Evolutionary conservation across 1,284 basidiomycete genomes (phyloP).

Genomic region (Phenoliferia sp.): DNA sequence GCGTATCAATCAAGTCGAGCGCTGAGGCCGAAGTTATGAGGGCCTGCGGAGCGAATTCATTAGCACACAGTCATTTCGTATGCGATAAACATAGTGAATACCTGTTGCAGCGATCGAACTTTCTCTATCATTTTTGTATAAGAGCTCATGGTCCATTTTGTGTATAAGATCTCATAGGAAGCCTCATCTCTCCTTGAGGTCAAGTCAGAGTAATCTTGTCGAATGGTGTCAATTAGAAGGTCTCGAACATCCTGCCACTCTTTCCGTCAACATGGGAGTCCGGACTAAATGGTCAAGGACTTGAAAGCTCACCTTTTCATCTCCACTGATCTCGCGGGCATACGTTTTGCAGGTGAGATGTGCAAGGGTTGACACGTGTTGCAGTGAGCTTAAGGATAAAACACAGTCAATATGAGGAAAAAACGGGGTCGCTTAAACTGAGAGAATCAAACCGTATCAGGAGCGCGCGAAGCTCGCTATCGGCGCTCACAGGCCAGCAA

Average conservation of each 20-base stretch:
- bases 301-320: slow-evolving; percentile 33
- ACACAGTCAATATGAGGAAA: too few relatives aligned
- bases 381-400: slow-evolving; percentile 39
- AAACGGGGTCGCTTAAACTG: too few relatives aligned
- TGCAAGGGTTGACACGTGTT: slow-evolving; percentile 40
- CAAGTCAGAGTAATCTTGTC: slow-evolving; percentile 41
- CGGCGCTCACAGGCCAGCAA: slow-evolving; percentile 40
- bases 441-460: too few relatives aligned
- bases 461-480: slow-evolving; percentile 42
- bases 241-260: slow-evolving; percentile 37
- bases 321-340: slow-evolving; percentile 40
- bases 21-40: slow-evolving; percentile 41
- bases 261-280: not conserved
- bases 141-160: slow-evolving; percentile 40
- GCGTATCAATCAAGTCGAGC: slow-evolving; percentile 27
- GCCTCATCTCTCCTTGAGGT: slow-evolving; percentile 35
- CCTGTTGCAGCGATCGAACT: slow-evolving; percentile 38
- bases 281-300: too few relatives aligned
- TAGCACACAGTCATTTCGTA: too few relatives aligned
- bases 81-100: not conserved
- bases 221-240: slow-evolving; percentile 38
- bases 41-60: slow-evolving; percentile 9
- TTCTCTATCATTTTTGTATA: slow-evolving; percentile 37
- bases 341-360: slow-evolving; percentile 42
- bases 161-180: slow-evolving; percentile 41